Base-by-base conservation (phyloP, 1,139 yeast genomes). In the Kodamaea arcana region DNA sequence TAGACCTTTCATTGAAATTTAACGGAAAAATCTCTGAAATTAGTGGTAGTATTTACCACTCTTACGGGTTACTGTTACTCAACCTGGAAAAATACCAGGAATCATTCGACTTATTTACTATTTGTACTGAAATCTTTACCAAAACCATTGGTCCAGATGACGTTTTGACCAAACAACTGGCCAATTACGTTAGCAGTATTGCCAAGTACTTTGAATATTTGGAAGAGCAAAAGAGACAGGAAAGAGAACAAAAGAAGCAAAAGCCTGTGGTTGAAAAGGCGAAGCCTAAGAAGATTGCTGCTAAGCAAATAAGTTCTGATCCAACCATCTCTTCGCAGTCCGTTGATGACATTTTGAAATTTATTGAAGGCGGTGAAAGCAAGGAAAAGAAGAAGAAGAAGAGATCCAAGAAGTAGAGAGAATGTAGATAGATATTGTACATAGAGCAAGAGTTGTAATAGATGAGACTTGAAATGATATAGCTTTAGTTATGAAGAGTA, bases 321-420 rank as follows among this genome's bases (percentile, higher is more conserved):
- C 80, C 84, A 16, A 73, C 69, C 27, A 69, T 81, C 44, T 80
- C 82, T 11, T 60, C 63, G 34, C 69, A 78, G 55, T 77, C 84
- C 14, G 73, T 82, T 38, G 90, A 81, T 34, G 90, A 81, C 40
- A 75, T 83, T 43, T 65, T 82, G 60, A 69, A 69, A 34, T 83
- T 75, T 49, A 80, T 83, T 48, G 83, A 80, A 54, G 85, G 83
- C 31, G 52, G 51, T 13, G 49, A 48, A 32, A 13, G 7, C 7
- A 24, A 24, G 12, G 48, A 51, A 27, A 50, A 57, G 30, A 45
- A 42, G 32, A 44, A 45, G 42, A 42, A 41, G 35, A 25, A 25
- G 28, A 25, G 14, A 13, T 35, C 46, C 24, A 43, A 45, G 35
- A 45, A 45, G 46, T 45, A 45, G 24, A 27, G 27, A 33, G 24